Evolutionary conservation across 2,329 filamentous ascomycete species (phyloP), one percentile per base, ranked within the genome.

Genomic region (Colletotrichum navitas): DNA sequence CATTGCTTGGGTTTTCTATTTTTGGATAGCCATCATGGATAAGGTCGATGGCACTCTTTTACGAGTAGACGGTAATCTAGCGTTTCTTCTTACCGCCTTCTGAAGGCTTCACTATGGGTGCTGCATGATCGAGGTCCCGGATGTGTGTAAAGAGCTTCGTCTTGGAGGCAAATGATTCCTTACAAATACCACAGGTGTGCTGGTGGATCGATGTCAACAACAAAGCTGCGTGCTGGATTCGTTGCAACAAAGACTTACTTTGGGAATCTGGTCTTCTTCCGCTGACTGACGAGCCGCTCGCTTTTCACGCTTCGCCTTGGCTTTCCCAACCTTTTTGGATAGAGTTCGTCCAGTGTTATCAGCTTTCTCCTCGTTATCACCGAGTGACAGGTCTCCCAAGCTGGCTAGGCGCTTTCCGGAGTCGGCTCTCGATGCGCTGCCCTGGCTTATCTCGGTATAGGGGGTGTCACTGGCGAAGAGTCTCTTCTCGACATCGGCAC

Each of bases 81-180:
- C 77, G 76, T 76, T 81, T 83, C 72, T 81, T 85, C 74, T 81
- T 84, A 43, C 76, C 74, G 3, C 77, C 45, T 71, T 4, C 51
- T 43, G 29, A 34, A 24, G 32, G 39, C 39, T 61, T 71, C 58
- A 41, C 65, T 69, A 74, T 78, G 80, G 54, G 65, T 58, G 89
- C 88, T 7, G 91, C 92, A 82, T 96, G 93, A 12, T 83, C 83
- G 24, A 88, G 81, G 12, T 90, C 87, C 73, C 89, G 88, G 69
- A 96, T 86, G 79, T 97, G 94, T 63, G 88, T 84, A 79, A 95
- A 95, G 24, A 97, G 81, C 74, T 90, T 90, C 7, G 89, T 92
- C 75, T 90, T 91, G 1, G 92, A 94, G 0, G 88, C 74, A 67
- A 88, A 89, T 1, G 70, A 74, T 68, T 82, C 80, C 3, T 81